Evolutionary conservation across 1,139 yeast species (phyloP).

Genomic region (Yamadazyma taylorii): DNA sequence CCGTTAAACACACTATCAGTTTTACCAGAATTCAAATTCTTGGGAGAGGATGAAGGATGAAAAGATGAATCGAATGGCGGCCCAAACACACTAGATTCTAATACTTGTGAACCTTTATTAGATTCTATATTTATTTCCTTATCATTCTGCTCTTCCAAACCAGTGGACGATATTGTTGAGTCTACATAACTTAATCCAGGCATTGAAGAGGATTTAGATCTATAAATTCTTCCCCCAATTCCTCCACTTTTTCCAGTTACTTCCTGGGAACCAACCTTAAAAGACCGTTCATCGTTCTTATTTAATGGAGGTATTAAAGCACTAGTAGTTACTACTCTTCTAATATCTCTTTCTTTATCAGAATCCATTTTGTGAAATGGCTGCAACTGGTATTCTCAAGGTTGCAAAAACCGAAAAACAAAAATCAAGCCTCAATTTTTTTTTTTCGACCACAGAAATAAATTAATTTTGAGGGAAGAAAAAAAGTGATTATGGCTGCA

Average conservation of each 20-base stretch:
- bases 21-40: slow-evolving; percentile 8
- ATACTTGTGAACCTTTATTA: too few relatives aligned
- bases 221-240: neutral
- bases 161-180: too few relatives aligned
- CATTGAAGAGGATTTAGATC: slow-evolving; percentile 11
- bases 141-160: too few relatives aligned
- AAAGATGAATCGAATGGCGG: too few relatives aligned
- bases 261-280: neutral
- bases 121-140: too few relatives aligned
- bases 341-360: neutral
- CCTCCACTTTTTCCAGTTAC: too few relatives aligned
- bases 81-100: too few relatives aligned
- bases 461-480: neutral
- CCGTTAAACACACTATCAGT: slow-evolving; percentile 21
- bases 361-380: slow-evolving; percentile 1
- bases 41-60: neutral
- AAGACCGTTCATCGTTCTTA: neutral
- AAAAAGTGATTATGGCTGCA: neutral
- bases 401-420: slow-evolving; percentile 3
- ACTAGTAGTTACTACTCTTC: slow-evolving; percentile 2
- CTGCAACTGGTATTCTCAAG: neutral
- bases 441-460: neutral
- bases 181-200: too few relatives aligned
- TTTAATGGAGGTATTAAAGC: slow-evolving; percentile 3
- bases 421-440: too few relatives aligned